Conservation (phyloP, 1,284 basidiomycete genomes). For the Ganoderma leucocontextum region DNA sequence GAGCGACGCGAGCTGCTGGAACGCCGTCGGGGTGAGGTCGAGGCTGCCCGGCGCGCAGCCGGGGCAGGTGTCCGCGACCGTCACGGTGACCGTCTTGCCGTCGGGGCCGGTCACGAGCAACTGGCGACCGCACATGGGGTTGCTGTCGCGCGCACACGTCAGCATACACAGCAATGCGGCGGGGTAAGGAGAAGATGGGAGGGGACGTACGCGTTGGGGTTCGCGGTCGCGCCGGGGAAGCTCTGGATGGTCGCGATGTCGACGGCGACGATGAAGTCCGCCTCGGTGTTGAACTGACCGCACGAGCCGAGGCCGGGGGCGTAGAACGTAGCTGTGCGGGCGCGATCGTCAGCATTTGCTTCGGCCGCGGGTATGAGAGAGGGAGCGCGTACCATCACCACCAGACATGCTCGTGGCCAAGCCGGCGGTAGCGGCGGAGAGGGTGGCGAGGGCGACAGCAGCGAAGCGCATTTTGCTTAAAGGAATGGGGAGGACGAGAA, state of each 20-base stretch:
- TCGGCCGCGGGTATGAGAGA: background rate
- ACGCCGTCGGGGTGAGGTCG: slow-evolving; percentile 53
- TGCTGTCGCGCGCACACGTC: slow-evolving; percentile 25
- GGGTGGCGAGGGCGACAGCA: slow-evolving; percentile 20
- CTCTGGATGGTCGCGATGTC: slow-evolving; percentile 25
- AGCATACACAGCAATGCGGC: background rate
- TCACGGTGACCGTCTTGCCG: slow-evolving; percentile 47
- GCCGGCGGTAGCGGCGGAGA: slow-evolving; percentile 24
- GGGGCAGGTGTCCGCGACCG: slow-evolving; percentile 53
- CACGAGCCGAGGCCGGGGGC: slow-evolving; percentile 31
- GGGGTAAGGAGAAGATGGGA: background rate
- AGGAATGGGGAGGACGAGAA: slow-evolving; percentile 6
- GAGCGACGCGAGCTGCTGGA: slow-evolving; percentile 47
- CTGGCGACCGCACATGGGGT: slow-evolving; percentile 47
- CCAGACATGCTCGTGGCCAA: slow-evolving; percentile 19
- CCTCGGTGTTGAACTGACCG: slow-evolving; percentile 31
- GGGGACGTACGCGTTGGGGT: slow-evolving; percentile 30
- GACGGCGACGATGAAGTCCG: slow-evolving; percentile 34
- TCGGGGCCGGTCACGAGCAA: slow-evolving; percentile 37
- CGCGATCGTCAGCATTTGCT: background rate
- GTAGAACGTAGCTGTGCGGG: slow-evolving; percentile 18
- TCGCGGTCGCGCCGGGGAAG: slow-evolving; percentile 31
- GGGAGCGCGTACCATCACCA: slow-evolving; percentile 21
- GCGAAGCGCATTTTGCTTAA: slow-evolving; percentile 31
- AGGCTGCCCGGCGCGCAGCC: slow-evolving; percentile 49